Conservation (phyloP, 192 early-diverging fungal species). For the Radiomyces spectabilis region DNA sequence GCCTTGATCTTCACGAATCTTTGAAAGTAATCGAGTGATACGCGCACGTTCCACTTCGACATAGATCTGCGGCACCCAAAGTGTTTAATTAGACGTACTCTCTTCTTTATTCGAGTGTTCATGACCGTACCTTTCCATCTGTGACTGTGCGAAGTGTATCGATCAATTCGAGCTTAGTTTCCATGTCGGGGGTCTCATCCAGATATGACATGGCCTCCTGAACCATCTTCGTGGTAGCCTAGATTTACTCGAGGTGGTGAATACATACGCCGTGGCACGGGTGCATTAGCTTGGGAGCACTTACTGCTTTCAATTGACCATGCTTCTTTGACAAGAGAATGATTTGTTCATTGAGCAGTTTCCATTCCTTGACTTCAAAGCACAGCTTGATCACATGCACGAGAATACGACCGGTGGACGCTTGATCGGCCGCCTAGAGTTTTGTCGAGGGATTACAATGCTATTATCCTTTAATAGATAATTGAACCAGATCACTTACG, state of each 20-base stretch:
- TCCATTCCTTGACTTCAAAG: conserved; percentile 72
- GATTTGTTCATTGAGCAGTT: conserved; percentile 87
- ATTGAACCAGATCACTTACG: conserved; percentile 40
- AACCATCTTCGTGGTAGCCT: conserved; percentile 94
- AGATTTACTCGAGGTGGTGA: too few relatives aligned
- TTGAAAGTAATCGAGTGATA: conserved; percentile 81
- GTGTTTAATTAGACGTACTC: not conserved
- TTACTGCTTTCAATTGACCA: conserved; percentile 83
- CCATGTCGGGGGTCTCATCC: conserved; percentile 77
- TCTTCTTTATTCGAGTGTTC: not conserved
- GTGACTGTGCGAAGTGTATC: conserved; percentile 91
- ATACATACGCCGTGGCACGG: too few relatives aligned
- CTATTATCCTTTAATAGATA: not conserved
- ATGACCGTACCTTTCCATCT: conserved; percentile 80
- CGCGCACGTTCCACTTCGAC: conserved; percentile 98
- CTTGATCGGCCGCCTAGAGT: conserved; percentile 72
- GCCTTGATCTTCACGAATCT: conserved; percentile 87
- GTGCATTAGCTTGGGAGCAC: too few relatives aligned
- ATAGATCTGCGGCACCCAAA: conserved; percentile 63
- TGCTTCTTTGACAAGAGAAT: conserved; percentile 93
- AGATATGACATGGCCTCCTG: conserved; percentile 86
- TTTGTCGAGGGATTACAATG: not conserved
- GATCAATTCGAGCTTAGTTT: conserved; percentile 85
- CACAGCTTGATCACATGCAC: conserved; percentile 72
- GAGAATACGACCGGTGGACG: conserved; percentile 84